These are phyloP conservation scores for Tolypocladium guangdongense DNA, from an alignment of 2,329 filamentous ascomycete genomes.

Conservation along the genomic window DNA sequence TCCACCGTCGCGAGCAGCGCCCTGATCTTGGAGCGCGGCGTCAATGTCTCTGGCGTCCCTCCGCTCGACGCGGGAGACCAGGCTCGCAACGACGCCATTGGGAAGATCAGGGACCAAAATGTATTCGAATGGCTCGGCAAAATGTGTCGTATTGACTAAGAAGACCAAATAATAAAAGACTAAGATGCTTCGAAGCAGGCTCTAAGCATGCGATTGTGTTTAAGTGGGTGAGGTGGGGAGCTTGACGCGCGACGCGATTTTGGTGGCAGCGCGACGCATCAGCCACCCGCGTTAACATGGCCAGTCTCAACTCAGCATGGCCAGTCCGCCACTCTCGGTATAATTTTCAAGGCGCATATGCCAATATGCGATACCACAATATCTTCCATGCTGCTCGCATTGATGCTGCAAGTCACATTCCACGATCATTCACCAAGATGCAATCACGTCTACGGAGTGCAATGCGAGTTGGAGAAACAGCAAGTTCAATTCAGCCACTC, in stretches of 20 bases:
- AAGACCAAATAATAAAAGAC: not conserved
- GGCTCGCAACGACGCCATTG: conserved; percentile 39
- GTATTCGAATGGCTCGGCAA: not conserved
- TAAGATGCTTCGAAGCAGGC: not conserved
- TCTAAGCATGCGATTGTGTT: not conserved
- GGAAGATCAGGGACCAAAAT: not conserved
- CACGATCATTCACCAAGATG: not conserved
- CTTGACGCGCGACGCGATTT: conserved; percentile 20
- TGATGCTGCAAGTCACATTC: not conserved
- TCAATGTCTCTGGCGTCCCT: conserved; percentile 31
- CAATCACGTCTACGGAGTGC: not conserved
- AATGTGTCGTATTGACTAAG: not conserved
- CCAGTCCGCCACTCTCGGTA: not conserved
- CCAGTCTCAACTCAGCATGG: not conserved
- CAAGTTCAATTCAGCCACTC: not conserved
- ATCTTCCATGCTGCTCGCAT: not conserved
- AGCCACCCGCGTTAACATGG: not conserved
- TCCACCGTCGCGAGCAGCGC: conserved; percentile 41
- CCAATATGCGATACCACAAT: too few species aligned
- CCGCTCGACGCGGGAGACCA: conserved; percentile 32
- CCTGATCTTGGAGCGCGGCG: conserved; percentile 44
- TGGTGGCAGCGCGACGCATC: conserved; percentile 8
- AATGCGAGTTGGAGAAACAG: not conserved
- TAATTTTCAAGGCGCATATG: too few species aligned
- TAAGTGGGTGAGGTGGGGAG: conserved; percentile 14